Conservation (phyloP, 306 rosid genomes). For the Cucumis sativus region DNA sequence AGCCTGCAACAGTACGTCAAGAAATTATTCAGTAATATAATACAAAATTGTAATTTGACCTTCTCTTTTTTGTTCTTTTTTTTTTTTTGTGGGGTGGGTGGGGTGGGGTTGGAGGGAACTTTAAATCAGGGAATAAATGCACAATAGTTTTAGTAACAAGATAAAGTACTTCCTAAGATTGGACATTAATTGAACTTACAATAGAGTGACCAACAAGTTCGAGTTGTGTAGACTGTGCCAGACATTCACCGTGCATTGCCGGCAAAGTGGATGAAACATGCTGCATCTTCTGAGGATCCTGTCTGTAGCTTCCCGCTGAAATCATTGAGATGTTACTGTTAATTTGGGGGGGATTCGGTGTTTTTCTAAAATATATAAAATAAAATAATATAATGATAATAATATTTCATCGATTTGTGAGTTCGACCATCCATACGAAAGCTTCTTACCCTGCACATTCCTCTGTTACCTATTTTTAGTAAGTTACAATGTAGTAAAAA, state of each 20-base stretch:
- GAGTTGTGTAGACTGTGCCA: constrained; percentile 56
- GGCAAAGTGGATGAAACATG: constrained; percentile 39
- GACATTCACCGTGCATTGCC: constrained; percentile 35
- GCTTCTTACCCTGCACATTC: background rate
- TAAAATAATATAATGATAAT: background rate
- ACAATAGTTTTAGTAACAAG: background rate
- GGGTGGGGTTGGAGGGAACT: background rate
- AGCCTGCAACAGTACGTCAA: constrained; percentile 48
- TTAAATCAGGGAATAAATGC: constrained; percentile 9
- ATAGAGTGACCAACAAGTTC: constrained; percentile 94
- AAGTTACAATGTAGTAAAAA: background rate
- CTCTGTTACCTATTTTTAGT: background rate
- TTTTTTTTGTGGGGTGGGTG: too few species aligned
- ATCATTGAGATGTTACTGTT: background rate
- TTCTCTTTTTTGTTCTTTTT: too few species aligned
- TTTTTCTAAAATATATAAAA: background rate
- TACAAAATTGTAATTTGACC: background rate
- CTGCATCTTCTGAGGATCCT: constrained; percentile 45
- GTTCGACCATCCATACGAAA: background rate
- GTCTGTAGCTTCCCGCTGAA: constrained; percentile 38
- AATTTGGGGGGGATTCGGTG: background rate
- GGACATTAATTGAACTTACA: constrained; percentile 31
- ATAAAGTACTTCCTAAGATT: background rate
- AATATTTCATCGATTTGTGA: background rate
- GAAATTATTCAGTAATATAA: constrained; percentile 9